These are phyloP conservation scores for Cercospora sesami DNA, from an alignment of 2,329 filamentous ascomycete species.

Conservation along the genomic window DNA sequence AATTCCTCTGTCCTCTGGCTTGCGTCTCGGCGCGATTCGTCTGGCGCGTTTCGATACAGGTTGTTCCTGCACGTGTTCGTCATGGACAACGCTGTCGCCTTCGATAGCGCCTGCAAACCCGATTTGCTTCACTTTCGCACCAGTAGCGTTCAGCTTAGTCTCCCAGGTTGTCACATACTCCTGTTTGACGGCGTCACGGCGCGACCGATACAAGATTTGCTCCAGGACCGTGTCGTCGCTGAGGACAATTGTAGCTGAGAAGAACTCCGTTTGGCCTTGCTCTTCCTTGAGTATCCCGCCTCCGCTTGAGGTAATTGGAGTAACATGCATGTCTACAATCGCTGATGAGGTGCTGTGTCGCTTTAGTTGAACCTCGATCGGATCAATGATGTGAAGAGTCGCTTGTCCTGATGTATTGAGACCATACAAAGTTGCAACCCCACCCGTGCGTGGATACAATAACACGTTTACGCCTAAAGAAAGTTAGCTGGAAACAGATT, in stretches of 20 bases:
- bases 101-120: not conserved
- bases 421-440: not conserved
- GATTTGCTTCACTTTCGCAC: not conserved
- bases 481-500: constrained; percentile 2
- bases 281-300: not conserved
- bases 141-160: not conserved
- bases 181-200: not conserved
- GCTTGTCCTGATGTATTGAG: not conserved
- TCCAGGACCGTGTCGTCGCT: not conserved
- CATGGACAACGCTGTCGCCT: not conserved
- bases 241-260: not conserved
- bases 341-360: not conserved
- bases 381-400: not conserved
- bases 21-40: not conserved
- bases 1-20: not conserved
- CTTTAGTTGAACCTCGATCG: not conserved
- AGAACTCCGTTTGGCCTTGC: not conserved
- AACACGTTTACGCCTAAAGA: not conserved
- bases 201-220: not conserved
- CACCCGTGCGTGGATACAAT: constrained; percentile 15
- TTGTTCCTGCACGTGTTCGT: not conserved
- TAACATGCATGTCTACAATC: not conserved
- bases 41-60: not conserved
- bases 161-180: not conserved
- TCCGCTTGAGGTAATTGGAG: not conserved